phyloP scores from a whole-genome alignment of 2,329 filamentous ascomycete genomes.

The Biscogniauxia mediterranea region DNA sequence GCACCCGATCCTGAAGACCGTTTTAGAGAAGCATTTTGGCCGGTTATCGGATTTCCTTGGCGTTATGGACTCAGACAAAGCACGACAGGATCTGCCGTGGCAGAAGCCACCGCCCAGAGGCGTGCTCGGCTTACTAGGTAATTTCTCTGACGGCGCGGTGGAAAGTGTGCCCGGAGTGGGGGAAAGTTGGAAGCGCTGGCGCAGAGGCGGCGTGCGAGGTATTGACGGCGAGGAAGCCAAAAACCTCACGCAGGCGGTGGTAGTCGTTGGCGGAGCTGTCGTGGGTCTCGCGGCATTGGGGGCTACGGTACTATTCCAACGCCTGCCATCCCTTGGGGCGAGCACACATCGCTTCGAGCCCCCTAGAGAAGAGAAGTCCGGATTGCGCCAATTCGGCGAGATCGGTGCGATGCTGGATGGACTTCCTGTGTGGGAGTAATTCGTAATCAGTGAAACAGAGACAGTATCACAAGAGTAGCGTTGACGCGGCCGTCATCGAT shows the following conservation, averaged over 20 bases:
- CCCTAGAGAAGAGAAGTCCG: conserved; percentile 20
- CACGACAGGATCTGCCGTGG: conserved; percentile 20
- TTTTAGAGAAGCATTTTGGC: conserved; percentile 27
- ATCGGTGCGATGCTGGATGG: conserved; percentile 44
- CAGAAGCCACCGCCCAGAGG: conserved; percentile 16
- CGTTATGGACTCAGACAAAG: conserved; percentile 11
- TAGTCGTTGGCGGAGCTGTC: conserved; percentile 39
- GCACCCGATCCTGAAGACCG: conserved; percentile 40
- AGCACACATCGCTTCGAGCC: conserved; percentile 43
- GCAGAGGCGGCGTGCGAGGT: conserved; percentile 32
- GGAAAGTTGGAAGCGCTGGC: conserved; percentile 35
- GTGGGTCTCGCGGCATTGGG: conserved; percentile 34
- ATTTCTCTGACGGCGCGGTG: conserved; percentile 33
- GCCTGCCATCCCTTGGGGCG: conserved; percentile 45
- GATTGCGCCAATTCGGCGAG: conserved; percentile 45
- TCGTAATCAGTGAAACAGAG: too few relatives aligned
- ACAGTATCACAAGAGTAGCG: too few relatives aligned
- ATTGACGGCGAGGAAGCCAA: conserved; percentile 18
- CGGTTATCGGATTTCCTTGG: conserved; percentile 25
- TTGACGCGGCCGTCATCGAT: too few relatives aligned
- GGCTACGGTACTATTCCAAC: conserved; percentile 39
- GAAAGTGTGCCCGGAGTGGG: conserved; percentile 33
- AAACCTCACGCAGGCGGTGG: conserved; percentile 29
- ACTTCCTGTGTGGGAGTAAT: conserved; percentile 22
- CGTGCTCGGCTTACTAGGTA: conserved; percentile 17